Base-by-base conservation (phyloP, 129 eudicot genomes). In the Tanacetum coccineum region DNA sequence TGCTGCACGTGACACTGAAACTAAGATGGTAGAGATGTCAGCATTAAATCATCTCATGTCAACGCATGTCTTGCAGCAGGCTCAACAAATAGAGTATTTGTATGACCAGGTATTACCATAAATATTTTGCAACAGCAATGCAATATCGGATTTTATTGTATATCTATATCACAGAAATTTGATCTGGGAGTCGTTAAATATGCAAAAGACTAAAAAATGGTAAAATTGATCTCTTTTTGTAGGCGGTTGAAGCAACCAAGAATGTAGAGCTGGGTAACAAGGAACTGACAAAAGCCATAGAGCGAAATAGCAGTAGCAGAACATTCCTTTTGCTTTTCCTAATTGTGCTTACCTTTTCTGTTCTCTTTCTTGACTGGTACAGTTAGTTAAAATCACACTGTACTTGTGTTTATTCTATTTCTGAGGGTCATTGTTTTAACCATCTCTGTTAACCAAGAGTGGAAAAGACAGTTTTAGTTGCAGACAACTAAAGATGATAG, bases 41-140 rank as follows among this genome's bases (percentile, higher is more conserved):
- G 98, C 98, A 22, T 67, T 93, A 61, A 93, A 89, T 81, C 96
- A 93, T 71, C 87, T 93, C 61, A 84, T 93, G 98, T 93, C 98
- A 6, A 93, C 98, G 22, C 92, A 93, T 39, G 96, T 93, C 46
- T 73, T 88, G 73, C 95, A 93, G 74, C 98, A 93, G 75, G 95
- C 92, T 56, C 83, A 89, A 61, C 96, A 88, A 73, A 88, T 93
- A 15, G 98, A 93, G 82, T 64, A 71, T 81, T 60, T 93, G 79
- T 93, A 88, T 77, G 98, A 93, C 26, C 98, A 93, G 92, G 98
- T 93, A 36, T 36, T 36, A 1, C 42, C 42, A 36, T 6, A 36
- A 36, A 1, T 36, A 7, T 36, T 22, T 1, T 22, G 25, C 25
- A 22, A 22, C 1, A 22, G 25, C 25, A 22, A 22, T 22, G 25